Base-by-base conservation (phyloP, 352 stramenopile genomes). In the Albugo candida region DNA sequence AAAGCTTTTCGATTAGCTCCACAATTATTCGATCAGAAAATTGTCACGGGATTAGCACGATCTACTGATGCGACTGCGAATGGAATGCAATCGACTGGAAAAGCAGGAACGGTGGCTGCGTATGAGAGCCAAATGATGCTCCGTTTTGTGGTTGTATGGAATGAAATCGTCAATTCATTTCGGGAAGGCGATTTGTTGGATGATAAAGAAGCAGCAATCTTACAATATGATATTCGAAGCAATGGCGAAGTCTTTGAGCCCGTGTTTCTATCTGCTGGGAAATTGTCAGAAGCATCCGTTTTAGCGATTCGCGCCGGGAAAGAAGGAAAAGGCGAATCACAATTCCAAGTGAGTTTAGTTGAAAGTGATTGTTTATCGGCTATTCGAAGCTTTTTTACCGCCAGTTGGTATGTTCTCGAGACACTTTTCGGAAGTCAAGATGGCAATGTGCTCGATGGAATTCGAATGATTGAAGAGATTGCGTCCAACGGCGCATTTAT, bases 161-260 rank as follows among this genome's bases (percentile, higher is more conserved):
- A 83, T 50, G 71, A 83, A 44, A 74, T 81, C 13, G 70, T 83
- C 11, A 83, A 83, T 53, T 81, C 68, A 36, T 83, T 81, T 56
- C 68, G 71, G 12, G 68, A 81, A 56, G 69, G 68, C 34, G 71
- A 83, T 21, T 49, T 83, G 20, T 56, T 83, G 1, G 71, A 83
- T 51, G 71, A 83, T 49, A 83, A 81, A 50, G 71, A 83, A 47
- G 71, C 71, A 13, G 65, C 66, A 3, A 81, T 83, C 40, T 37
- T 82, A 43, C 67, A 81, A 46, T 82, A 81, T 52, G 73, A 83
- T 45, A 81, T 86, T 35, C 67, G 72, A 42, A 73, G 65, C 50
- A 69, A 59, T 0, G 73, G 73, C n/a, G 70, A 83, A 37, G 72
- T 86, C 6, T 83, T 83, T 35, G 71, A 86, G 45, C 73, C 73